These are phyloP conservation scores for Aspergillus sp. DNA, from an alignment of 2,329 filamentous ascomycete species.

Conservation along the genomic window DNA sequence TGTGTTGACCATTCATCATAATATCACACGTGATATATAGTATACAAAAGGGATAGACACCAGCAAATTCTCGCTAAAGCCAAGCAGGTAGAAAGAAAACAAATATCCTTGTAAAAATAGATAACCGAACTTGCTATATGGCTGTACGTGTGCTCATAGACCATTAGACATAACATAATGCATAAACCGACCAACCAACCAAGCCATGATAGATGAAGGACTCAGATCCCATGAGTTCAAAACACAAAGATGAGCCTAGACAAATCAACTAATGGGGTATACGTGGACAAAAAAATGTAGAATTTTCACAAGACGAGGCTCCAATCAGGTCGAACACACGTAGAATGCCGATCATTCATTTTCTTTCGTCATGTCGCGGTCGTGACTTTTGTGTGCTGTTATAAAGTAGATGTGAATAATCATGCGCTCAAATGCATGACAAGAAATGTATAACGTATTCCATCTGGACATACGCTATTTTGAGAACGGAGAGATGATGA, in stretches of 20 bases:
- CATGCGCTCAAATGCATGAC: background rate
- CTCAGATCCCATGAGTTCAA: background rate
- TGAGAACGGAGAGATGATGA: background rate
- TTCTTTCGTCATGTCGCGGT: background rate
- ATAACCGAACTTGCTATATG: no score
- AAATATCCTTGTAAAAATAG: no score
- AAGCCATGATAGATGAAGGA: background rate
- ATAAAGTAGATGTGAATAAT: background rate
- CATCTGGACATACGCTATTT: background rate
- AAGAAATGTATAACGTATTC: background rate
- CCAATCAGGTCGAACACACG: background rate
- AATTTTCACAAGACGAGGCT: background rate
- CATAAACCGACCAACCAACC: no score
- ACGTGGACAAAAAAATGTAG: background rate
- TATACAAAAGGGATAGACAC: no score
- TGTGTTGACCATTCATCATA: no score
- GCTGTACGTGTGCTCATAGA: conserved; percentile 1
- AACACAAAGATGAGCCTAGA: background rate
- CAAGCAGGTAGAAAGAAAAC: no score
- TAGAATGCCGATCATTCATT: background rate
- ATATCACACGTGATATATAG: no score
- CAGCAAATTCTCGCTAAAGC: no score
- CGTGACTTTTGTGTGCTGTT: background rate
- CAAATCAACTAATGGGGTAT: conserved; percentile 7
- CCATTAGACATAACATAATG: background rate